Evolutionary conservation across 345 rosid genomes (phyloP).

Genomic region (Carallia brachiata): DNA sequence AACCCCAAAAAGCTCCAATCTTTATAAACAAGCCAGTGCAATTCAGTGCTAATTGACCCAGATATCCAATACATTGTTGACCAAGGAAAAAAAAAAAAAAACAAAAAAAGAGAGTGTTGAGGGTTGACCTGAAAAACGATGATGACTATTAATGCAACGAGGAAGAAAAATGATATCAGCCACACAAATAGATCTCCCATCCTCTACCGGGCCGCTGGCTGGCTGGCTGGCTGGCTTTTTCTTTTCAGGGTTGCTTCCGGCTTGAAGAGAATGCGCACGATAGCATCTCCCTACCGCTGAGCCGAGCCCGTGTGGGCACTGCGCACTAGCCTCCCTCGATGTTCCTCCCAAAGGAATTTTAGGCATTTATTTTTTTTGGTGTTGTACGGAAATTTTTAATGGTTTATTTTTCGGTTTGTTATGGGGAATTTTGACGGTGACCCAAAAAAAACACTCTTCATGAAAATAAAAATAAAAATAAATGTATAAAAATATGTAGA

Average conservation of each 20-base stretch:
- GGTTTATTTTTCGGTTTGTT: too few relatives aligned
- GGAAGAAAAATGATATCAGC: conserved; percentile 83
- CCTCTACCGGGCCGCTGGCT: not conserved
- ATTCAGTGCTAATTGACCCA: not conserved
- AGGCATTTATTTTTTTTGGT: too few relatives aligned
- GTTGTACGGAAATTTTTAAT: not conserved
- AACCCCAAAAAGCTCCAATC: too few relatives aligned
- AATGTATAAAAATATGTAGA: too few relatives aligned
- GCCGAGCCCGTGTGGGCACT: not conserved
- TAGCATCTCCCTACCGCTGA: not conserved
- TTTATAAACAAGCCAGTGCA: not conserved
- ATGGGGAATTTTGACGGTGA: too few relatives aligned
- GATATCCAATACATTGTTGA: not conserved
- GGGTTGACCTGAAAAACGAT: conserved; percentile 73
- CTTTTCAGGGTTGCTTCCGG: not conserved
- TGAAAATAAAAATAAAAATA: too few relatives aligned
- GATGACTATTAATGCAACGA: conserved; percentile 64
- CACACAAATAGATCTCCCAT: conserved; percentile 83
- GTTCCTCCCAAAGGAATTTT: not conserved
- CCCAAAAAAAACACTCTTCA: too few relatives aligned
- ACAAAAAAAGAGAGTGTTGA: conserved; percentile 9
- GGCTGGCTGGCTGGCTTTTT: not conserved
- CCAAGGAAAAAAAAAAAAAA: too few relatives aligned
- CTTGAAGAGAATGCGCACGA: not conserved
- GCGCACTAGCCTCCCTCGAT: not conserved